These are phyloP conservation scores for Vigna trinervia DNA, from an alignment of 306 rosid genomes.

Conservation along the genomic window DNA sequence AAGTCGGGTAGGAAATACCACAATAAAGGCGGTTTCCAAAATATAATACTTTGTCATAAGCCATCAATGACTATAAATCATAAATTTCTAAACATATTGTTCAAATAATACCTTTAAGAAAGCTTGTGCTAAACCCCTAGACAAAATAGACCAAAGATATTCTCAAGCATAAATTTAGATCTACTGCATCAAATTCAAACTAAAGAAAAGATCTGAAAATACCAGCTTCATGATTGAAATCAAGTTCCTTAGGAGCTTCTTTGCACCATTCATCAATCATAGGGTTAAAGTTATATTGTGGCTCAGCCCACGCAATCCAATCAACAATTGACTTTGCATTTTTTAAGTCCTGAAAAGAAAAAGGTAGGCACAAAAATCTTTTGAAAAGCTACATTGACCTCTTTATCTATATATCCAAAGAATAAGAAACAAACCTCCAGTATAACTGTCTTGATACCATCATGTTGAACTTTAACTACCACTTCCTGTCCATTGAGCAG, in stretches of 20 bases:
- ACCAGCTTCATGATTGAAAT: conserved; percentile 97
- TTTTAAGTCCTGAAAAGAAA: conserved; percentile 80
- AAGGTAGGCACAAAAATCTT: conserved; percentile 38
- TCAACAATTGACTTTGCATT: conserved; percentile 91
- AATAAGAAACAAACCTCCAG: conserved; percentile 71
- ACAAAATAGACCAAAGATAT: conserved; percentile 28
- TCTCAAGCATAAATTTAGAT: conserved; percentile 32
- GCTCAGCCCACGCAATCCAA: conserved; percentile 99
- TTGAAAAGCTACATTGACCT: conserved; percentile 40
- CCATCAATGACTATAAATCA: not conserved
- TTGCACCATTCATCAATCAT: conserved; percentile 99
- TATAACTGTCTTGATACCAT: conserved; percentile 78
- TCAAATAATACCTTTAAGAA: conserved; percentile 2
- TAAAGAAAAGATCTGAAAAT: conserved; percentile 41
- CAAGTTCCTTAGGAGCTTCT: conserved; percentile 98
- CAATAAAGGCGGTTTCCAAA: not conserved
- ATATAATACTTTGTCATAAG: not conserved
- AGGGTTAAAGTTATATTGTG: conserved; percentile 91
- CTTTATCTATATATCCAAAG: conserved; percentile 41
- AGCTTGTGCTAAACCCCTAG: not conserved
- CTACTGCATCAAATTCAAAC: conserved; percentile 29
- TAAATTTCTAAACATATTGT: conserved; percentile 7
- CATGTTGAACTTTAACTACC: conserved; percentile 97
- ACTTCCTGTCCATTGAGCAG: conserved; percentile 88
- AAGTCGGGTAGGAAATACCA: not conserved